Evolutionary conservation across 2,329 filamentous ascomycete genomes (phyloP), one percentile per base, ranked within the genome.

Genomic region (Clarireedia homoeocarpa): DNA sequence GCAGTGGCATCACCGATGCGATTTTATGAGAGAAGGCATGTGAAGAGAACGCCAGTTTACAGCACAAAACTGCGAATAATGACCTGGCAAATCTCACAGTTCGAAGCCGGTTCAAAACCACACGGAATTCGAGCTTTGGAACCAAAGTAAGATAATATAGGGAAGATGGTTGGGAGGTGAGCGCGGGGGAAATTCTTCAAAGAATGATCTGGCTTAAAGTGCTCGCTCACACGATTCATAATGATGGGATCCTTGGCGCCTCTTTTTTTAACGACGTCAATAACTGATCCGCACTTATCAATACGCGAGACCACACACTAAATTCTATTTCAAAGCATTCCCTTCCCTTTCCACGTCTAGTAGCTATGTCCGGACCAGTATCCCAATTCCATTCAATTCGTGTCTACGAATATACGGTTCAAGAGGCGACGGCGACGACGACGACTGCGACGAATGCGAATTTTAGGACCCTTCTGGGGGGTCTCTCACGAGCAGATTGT

Each of bases 1-100:
- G 65, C 66, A 67, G 65, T 67, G 65, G 68, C 68, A 70, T 70
- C 64, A 69, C 66, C 66, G 59, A 64, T 61, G 61, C 58, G 53
- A 61, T 55, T 60, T 58, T 59, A 57, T 54, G 53, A 57, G 52
- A 59, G 64, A 63, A 68, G 67, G 66, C 67, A 69, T 69, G 65
- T 65, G 67, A 57, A 26, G 51, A 30, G 7, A 38, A 38, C 46
- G 45, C 7, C 24, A 56, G 23, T 40, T 26, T 24, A 52, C 40
- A 34, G 47, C 27, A 14, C 20, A 24, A 10, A 26, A 2, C 23
- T n/a, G 30, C 12, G 24, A 52, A 26, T 17, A 2, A 20, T 3
- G 24, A n/a, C n/a, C 10, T 7, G 26, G 15, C 24, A n/a, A 10
- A 39, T 40, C 38, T 40, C 48, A 24, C 24, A 34, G 7, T 14